These are phyloP conservation scores for Nicotiana paniculata DNA, from an alignment of 257 asterid species.

Conservation along the genomic window DNA sequence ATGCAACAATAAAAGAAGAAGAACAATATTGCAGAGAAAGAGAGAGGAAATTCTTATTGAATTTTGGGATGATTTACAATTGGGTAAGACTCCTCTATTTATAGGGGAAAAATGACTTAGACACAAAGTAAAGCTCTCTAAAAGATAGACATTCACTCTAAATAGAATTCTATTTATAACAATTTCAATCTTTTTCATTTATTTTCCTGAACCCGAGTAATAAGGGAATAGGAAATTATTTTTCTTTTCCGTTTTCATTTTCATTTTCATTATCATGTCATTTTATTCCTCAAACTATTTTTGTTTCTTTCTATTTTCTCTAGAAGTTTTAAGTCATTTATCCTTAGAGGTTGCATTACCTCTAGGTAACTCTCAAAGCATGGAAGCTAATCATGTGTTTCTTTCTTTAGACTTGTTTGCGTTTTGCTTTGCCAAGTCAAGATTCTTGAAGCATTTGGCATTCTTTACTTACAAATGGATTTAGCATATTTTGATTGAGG, in stretches of 20 bases:
- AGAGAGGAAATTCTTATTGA: too few relatives aligned
- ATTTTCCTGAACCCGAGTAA: too few relatives aligned
- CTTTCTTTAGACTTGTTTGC: not conserved
- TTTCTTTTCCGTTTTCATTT: too few relatives aligned
- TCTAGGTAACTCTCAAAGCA: not conserved
- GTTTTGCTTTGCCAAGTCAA: not conserved
- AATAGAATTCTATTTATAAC: too few relatives aligned
- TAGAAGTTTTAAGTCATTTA: not conserved
- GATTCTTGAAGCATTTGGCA: not conserved
- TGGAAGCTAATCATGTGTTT: not conserved
- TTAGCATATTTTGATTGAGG: not conserved
- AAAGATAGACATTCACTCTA: too few relatives aligned
- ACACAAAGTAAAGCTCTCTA: too few relatives aligned
- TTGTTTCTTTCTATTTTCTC: not conserved
- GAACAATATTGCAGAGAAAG: too few relatives aligned
- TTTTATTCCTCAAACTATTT: not conserved
- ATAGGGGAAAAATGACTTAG: too few relatives aligned
- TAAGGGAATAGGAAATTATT: too few relatives aligned
- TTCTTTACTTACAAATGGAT: not conserved
- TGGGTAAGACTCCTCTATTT: too few relatives aligned
- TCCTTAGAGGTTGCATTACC: not conserved
- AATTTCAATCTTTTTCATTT: not conserved
- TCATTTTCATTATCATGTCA: not conserved
- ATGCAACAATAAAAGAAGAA: too few relatives aligned
- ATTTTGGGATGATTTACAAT: too few relatives aligned